Evolutionary conservation across 225 moss, liverwort and hornwort genomes (phyloP), one percentile per base, ranked within the genome.

Genomic region (Polytrichum formosum): DNA sequence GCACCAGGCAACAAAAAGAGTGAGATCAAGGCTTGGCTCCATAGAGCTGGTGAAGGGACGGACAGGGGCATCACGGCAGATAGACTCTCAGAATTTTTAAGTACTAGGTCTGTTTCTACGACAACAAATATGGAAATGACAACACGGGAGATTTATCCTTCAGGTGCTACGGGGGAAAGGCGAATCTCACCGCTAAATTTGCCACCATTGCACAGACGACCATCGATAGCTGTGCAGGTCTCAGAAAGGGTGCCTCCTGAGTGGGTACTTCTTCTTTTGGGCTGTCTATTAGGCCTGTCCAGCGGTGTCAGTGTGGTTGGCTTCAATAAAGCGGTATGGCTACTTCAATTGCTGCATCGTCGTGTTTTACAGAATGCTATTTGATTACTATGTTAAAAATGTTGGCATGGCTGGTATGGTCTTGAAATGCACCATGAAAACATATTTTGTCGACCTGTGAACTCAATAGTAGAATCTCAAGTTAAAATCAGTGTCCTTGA

Each of bases 231-330:
- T 69, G 74, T 78, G 59, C 90, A 90, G 71, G 76, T 87, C 29
- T 81, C 83, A 54, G 91, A 91, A 22, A 78, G 82, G 67, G 73
- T 94, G 67, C 94, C 98, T 67, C 98, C 92, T 20, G 98, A 98
- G 67, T 98, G 94, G 98, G 92, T 85, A 74, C 90, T 92, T 76
- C 87, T 98, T 28, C 87, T 98, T 28, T 74, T 98, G 33, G 98
- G 94, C 53, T 98, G 98, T 78, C 72, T 92, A 7, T 75, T 98
- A 18, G 98, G 98, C 66, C 77, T 94, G 25, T 88, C 94, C 1
- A 98, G 83, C 74, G 98, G 98, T 61, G 84, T 94, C 18, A 92
- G 92, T 82, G 94, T 98, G 28, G 98, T 94, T 56, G 63, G 79
- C 54, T 98, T 98, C 66, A 92, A 92, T 58, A 90, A 88, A 85